A percentile compares a stretch with the other conserved stretches of the same genome.
Conservation (phyloP, 75 land plant species). For the Pinus albicaulis region DNA sequence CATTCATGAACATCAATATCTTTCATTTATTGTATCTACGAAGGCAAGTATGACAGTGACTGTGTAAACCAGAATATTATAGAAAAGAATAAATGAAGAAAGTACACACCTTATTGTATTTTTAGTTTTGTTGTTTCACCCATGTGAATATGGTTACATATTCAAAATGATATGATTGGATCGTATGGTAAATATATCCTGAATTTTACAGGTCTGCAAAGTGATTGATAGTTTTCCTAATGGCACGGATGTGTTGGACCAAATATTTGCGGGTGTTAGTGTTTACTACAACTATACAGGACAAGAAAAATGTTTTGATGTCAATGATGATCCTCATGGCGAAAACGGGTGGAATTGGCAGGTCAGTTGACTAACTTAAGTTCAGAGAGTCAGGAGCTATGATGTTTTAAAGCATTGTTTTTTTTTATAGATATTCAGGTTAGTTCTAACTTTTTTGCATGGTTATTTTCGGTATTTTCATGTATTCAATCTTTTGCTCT, state of each 20-base stretch:
- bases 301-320: slow-evolving; percentile 64
- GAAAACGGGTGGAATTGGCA: slow-evolving; percentile 94
- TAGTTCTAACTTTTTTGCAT: background rate
- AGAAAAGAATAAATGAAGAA: background rate
- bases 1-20: too few species aligned
- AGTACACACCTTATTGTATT: background rate
- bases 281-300: slow-evolving; percentile 93
- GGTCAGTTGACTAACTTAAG: slow-evolving; percentile 29
- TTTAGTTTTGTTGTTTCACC: background rate
- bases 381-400: background rate
- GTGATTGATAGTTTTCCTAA: slow-evolving; percentile 61
- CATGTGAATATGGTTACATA: background rate
- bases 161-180: background rate
- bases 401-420: background rate
- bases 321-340: slow-evolving; percentile 83
- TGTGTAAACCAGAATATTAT: background rate
- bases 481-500: background rate
- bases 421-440: background rate
- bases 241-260: slow-evolving; percentile 49
- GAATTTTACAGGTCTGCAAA: slow-evolving; percentile 62
- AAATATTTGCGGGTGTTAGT: slow-evolving; percentile 67
- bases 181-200: background rate
- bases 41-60: background rate
- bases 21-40: too few species aligned
- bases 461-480: background rate